A percentile compares a stretch with the other conserved stretches of the same genome.
phyloP scores from a whole-genome alignment of 75 land plant species.

The Picea glauca region DNA sequence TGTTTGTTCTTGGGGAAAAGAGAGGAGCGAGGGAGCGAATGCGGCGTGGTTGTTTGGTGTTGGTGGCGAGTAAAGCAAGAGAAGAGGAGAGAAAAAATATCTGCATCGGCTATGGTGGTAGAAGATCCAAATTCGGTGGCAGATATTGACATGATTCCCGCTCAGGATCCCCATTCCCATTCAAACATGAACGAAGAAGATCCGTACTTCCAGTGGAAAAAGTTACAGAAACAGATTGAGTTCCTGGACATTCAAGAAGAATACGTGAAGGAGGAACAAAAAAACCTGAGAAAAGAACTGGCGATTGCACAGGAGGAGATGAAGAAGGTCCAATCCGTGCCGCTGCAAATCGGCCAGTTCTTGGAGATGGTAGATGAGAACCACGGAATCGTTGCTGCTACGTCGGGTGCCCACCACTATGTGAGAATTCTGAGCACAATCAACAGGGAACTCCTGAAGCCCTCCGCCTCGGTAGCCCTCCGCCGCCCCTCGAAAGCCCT shows the following conservation, averaged over 20 bases:
- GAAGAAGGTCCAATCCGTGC: conserved; percentile 75
- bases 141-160: neutral
- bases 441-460: conserved; percentile 62
- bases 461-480: conserved; percentile 75
- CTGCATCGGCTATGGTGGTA: no score
- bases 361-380: conserved; percentile 86
- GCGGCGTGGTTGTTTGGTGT: no score
- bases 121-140: no score
- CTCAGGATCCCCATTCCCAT: neutral
- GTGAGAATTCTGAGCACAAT: conserved; percentile 70
- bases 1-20: no score
- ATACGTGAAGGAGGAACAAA: conserved; percentile 74
- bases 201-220: conserved; percentile 61
- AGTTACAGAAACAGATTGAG: conserved; percentile 62
- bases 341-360: conserved; percentile 76
- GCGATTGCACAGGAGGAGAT: conserved; percentile 78
- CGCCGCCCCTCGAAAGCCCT: conserved; percentile 84
- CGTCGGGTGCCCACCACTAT: conserved; percentile 71
- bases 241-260: conserved; percentile 77
- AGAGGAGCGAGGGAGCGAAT: no score
- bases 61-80: no score
- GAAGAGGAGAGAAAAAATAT: no score
- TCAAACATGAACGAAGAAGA: conserved; percentile 47
- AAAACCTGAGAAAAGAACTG: conserved; percentile 69
- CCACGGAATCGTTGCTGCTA: conserved; percentile 68